phyloP scores from a whole-genome alignment of 805 yeast species.

The Blastobotrys peoriensis region DNA sequence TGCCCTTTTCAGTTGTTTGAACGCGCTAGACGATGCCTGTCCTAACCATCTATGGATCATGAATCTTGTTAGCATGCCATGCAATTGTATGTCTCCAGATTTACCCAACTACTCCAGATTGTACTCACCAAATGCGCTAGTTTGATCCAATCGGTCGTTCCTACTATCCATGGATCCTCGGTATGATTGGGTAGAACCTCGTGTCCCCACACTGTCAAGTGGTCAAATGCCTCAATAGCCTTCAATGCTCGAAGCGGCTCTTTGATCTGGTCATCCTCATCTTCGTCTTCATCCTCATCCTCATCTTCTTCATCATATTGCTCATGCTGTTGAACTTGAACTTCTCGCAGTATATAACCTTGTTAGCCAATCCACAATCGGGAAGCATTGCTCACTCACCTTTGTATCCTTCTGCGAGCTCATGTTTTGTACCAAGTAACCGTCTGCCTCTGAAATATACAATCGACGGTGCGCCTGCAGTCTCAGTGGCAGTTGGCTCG shows the following conservation, averaged over 20 bases:
- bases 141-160: slow-evolving; percentile 20
- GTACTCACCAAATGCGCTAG: slow-evolving; percentile 17
- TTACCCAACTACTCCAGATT: no score
- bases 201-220: slow-evolving; percentile 25
- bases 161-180: slow-evolving; percentile 25
- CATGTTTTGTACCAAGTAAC: slow-evolving; percentile 12
- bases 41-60: no score
- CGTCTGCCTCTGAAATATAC: slow-evolving; percentile 21
- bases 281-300: slow-evolving; percentile 10
- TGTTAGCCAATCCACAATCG: background rate
- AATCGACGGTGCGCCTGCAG: background rate
- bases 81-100: no score
- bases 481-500: background rate
- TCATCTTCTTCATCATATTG: slow-evolving; percentile 1
- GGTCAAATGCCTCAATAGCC: slow-evolving; percentile 6
- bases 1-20: no score
- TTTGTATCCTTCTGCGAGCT: slow-evolving; percentile 14
- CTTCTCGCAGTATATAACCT: slow-evolving; percentile 10
- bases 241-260: slow-evolving; percentile 7
- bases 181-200: slow-evolving; percentile 18
- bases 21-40: no score
- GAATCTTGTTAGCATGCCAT: no score
- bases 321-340: slow-evolving; percentile 4
- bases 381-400: slow-evolving; percentile 9
- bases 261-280: slow-evolving; percentile 12